phyloP scores from a whole-genome alignment of 2,329 filamentous ascomycete species.

The Neopestalotiopsis sp. region DNA sequence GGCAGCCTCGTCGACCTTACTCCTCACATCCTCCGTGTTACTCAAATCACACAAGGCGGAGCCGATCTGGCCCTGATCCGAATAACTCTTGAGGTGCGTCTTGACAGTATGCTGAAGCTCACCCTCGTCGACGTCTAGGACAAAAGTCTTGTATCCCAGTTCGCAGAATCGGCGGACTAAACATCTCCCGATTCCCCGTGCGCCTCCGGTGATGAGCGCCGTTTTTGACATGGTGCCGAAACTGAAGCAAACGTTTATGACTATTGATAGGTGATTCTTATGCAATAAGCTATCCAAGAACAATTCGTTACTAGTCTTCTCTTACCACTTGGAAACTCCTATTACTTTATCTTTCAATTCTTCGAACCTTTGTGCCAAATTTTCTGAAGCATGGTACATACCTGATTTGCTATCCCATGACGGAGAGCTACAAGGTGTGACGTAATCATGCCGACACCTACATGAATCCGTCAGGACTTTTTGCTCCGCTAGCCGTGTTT shows the following conservation, averaged over 20 bases:
- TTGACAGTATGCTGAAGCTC: slow-evolving; percentile 43
- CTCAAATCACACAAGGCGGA: slow-evolving; percentile 48
- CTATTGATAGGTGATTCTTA: no score
- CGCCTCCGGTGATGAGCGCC: slow-evolving; percentile 38
- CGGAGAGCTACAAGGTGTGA: background rate
- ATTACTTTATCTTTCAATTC: background rate
- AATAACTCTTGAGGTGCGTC: slow-evolving; percentile 36
- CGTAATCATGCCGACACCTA: background rate
- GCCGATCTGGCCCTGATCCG: slow-evolving; percentile 32
- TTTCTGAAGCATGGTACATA: background rate
- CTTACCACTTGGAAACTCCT: no score
- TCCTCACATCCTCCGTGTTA: slow-evolving; percentile 41
- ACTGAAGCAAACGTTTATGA: no score
- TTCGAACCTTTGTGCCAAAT: background rate
- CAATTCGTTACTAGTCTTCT: no score
- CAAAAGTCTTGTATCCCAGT: slow-evolving; percentile 48
- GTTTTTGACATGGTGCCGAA: slow-evolving; percentile 18
- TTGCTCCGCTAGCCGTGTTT: no score
- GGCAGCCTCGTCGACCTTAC: slow-evolving; percentile 40
- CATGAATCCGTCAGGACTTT: no score
- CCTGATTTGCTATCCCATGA: background rate
- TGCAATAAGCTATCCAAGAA: no score
- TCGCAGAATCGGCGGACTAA: slow-evolving; percentile 47
- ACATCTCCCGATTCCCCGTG: slow-evolving; percentile 51
- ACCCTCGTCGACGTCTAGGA: slow-evolving; percentile 47